Percentiles rank a stretch among this genome's conserved stretches.
phyloP scores from a whole-genome alignment of 2,329 filamentous ascomycete species.

The Grosmannia penicillata region DNA sequence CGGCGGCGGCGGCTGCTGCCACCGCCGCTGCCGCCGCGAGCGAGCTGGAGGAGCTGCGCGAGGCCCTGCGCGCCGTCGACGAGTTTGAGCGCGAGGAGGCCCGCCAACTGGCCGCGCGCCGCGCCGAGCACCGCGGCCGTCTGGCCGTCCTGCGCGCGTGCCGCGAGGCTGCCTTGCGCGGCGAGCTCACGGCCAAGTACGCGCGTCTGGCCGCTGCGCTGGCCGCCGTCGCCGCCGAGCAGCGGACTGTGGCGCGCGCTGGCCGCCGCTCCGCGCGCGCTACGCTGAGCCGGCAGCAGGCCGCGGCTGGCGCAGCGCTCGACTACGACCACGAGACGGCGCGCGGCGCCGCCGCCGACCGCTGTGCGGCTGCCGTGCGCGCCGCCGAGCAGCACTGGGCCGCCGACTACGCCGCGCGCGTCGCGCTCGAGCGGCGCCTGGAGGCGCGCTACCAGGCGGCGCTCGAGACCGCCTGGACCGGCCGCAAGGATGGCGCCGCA shows the following conservation, averaged over 20 bases:
- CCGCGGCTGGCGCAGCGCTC: conserved; percentile 16
- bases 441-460: conserved; percentile 26
- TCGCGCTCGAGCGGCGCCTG: conserved; percentile 24
- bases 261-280: conserved; percentile 23
- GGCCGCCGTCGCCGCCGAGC: conserved; percentile 12
- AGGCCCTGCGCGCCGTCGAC: conserved; percentile 29
- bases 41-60: conserved; percentile 16
- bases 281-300: conserved; percentile 10
- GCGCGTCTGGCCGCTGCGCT: neutral
- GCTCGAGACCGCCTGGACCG: conserved; percentile 16
- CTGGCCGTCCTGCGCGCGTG: conserved; percentile 23
- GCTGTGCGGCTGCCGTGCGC: conserved; percentile 16
- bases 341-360: conserved; percentile 15
- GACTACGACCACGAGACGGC: conserved; percentile 19
- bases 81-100: conserved; percentile 32
- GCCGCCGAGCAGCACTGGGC: conserved; percentile 20
- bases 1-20: conserved; percentile 14
- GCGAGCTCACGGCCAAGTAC: conserved; percentile 3
- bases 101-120: conserved; percentile 22
- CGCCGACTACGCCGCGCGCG: conserved; percentile 25
- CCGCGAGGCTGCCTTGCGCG: conserved; percentile 22
- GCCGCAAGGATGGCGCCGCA: conserved; percentile 17
- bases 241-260: conserved; percentile 21
- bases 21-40: conserved; percentile 15
- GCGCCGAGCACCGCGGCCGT: conserved; percentile 21